phyloP scores from a whole-genome alignment of 345 rosid genomes.

The Corchorus capsularis region DNA sequence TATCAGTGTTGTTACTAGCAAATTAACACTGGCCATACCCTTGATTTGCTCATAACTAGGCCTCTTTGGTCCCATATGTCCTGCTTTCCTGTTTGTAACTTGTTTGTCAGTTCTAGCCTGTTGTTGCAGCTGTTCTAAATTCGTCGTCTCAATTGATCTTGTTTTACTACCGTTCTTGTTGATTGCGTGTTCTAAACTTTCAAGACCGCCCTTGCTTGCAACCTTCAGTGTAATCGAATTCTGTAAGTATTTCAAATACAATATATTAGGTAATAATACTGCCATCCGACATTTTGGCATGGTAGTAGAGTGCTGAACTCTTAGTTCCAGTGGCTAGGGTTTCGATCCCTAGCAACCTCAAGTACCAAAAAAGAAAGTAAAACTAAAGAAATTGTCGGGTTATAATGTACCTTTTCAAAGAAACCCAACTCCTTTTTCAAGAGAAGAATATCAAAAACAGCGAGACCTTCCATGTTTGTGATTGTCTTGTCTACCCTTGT shows the following conservation, averaged over 20 bases:
- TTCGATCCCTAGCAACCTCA: too few relatives aligned
- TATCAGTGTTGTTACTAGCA: conserved; percentile 28
- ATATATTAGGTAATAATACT: too few relatives aligned
- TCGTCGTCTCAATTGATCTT: not conserved
- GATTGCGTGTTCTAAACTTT: not conserved
- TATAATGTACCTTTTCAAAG: conserved; percentile 2
- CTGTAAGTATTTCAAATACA: not conserved
- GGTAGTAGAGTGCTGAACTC: too few relatives aligned
- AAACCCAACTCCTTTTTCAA: conserved; percentile 14
- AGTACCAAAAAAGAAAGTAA: not conserved
- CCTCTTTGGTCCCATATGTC: conserved; percentile 15
- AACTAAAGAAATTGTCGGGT: not conserved
- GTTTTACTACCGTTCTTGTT: conserved; percentile 2
- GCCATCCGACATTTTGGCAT: too few relatives aligned
- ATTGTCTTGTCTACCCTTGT: conserved; percentile 29
- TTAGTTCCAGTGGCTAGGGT: too few relatives aligned
- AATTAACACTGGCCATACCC: conserved; percentile 32
- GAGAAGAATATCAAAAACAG: conserved; percentile 27
- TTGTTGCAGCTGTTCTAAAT: not conserved
- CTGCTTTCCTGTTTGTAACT: conserved; percentile 24
- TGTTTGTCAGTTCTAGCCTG: not conserved
- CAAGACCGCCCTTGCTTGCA: conserved; percentile 1
- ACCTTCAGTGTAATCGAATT: not conserved
- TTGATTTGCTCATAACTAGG: not conserved
- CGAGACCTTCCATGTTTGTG: conserved; percentile 23